These are phyloP conservation scores for Porogramme epimiltina DNA, from an alignment of 1,284 basidiomycete genomes.

Conservation along the genomic window DNA sequence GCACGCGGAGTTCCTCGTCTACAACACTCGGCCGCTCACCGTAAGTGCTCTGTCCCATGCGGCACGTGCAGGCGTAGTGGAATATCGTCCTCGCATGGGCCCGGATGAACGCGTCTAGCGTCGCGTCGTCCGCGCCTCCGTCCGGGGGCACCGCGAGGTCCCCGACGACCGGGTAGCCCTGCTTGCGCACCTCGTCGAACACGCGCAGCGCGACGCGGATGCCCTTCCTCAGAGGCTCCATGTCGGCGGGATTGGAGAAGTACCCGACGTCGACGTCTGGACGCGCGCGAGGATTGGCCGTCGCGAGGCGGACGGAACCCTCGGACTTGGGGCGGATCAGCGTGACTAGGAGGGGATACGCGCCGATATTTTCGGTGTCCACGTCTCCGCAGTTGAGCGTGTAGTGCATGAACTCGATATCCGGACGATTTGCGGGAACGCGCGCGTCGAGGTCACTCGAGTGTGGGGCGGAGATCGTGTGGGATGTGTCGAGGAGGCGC, in stretches of 20 bases:
- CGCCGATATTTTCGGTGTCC: conserved; percentile 24
- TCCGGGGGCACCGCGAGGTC: conserved; percentile 32
- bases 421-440: conserved; percentile 31
- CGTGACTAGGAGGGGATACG: conserved; percentile 32
- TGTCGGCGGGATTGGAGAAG: conserved; percentile 30
- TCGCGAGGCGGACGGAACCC: conserved; percentile 35
- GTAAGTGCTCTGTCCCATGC: conserved; percentile 39
- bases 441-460: conserved; percentile 20
- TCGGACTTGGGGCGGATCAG: conserved; percentile 34
- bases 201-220: conserved; percentile 30
- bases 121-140: conserved; percentile 17
- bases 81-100: conserved; percentile 32
- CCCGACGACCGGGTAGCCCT: conserved; percentile 32
- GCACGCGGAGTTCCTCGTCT: conserved; percentile 49
- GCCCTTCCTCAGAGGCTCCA: conserved; percentile 25
- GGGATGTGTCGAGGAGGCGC: conserved; percentile 26
- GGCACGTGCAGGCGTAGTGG: conserved; percentile 40
- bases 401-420: conserved; percentile 39
- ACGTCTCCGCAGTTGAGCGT: conserved; percentile 17
- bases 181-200: conserved; percentile 30
- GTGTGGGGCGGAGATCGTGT: background rate
- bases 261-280: conserved; percentile 35
- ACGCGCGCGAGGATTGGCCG: conserved; percentile 33
- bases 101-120: conserved; percentile 32
- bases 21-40: conserved; percentile 41